A percentile compares a stretch with the other conserved stretches of the same genome.
Conservation (phyloP, 2,329 filamentous ascomycete species). For the Reticulascus tulasneorum region DNA sequence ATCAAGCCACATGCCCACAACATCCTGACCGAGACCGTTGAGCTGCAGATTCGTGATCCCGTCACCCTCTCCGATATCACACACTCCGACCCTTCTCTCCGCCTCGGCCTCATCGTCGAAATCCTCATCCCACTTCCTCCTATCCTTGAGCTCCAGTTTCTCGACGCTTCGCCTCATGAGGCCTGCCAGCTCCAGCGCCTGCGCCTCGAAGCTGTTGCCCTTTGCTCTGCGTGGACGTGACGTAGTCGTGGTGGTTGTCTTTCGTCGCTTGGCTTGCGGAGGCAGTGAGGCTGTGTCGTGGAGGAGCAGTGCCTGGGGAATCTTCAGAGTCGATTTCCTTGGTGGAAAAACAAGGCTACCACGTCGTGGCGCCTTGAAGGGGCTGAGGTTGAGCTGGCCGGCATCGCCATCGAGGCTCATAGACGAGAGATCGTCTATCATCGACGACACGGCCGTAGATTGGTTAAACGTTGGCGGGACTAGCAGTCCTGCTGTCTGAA, state of each 20-base stretch:
- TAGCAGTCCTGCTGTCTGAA: slow-evolving; percentile 47
- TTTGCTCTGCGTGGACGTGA: slow-evolving; percentile 9
- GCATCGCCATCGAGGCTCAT: slow-evolving; percentile 11
- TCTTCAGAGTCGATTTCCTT: slow-evolving; percentile 38
- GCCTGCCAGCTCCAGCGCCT: slow-evolving; percentile 42
- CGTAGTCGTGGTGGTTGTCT: slow-evolving; percentile 2
- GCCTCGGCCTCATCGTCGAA: slow-evolving; percentile 29
- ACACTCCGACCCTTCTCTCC: slow-evolving; percentile 31
- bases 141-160: slow-evolving; percentile 40
- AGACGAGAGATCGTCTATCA: slow-evolving; percentile 17
- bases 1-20: slow-evolving; percentile 27
- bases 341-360: slow-evolving; percentile 46
- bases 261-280: background rate
- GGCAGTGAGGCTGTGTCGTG: slow-evolving; percentile 31
- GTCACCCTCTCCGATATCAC: slow-evolving; percentile 30
- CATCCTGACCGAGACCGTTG: slow-evolving; percentile 20
- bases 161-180: slow-evolving; percentile 48
- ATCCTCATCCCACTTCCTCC: slow-evolving; percentile 36
- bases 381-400: background rate
- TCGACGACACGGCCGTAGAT: slow-evolving; percentile 12
- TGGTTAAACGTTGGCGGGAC: slow-evolving; percentile 42
- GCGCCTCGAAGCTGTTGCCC: slow-evolving; percentile 40
- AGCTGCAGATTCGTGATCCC: slow-evolving; percentile 19
- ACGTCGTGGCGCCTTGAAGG: slow-evolving; percentile 30
- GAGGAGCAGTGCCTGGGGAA: slow-evolving; percentile 47